phyloP scores from a whole-genome alignment of 2,329 filamentous ascomycete genomes.

The Pyrenochaeta sp. region DNA sequence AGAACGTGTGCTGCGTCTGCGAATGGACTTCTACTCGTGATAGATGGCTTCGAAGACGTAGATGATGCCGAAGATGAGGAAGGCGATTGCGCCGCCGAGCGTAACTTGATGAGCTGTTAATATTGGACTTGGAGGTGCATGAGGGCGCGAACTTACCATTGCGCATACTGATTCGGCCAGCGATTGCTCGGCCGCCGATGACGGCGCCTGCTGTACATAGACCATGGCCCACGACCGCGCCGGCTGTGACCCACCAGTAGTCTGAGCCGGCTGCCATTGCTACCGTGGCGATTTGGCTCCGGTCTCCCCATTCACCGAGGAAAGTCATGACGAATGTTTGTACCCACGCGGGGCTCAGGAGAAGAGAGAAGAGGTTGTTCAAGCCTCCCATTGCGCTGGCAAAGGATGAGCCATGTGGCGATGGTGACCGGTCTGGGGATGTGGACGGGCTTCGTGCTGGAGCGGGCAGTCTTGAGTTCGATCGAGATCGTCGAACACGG shows the following conservation, averaged over 20 bases:
- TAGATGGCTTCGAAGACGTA: constrained; percentile 84
- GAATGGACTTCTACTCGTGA: constrained; percentile 44
- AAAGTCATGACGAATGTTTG: constrained; percentile 99
- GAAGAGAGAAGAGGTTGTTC: constrained; percentile 83
- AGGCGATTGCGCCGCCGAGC: constrained; percentile 87
- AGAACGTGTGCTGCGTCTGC: no score
- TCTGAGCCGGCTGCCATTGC: constrained; percentile 98
- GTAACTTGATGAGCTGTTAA: constrained; percentile 74
- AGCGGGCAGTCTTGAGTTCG: constrained; percentile 78
- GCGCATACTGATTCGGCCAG: constrained; percentile 91
- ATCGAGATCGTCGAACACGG: constrained; percentile 74
- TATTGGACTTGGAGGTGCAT: constrained; percentile 3
- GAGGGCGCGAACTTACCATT: constrained; percentile 73
- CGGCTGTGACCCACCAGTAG: constrained; percentile 97
- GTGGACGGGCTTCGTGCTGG: constrained; percentile 80
- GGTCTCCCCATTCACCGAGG: constrained; percentile 95
- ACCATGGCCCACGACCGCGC: constrained; percentile 84
- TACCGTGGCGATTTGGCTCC: constrained; percentile 97
- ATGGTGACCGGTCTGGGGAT: constrained; percentile 49
- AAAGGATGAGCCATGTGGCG: constrained; percentile 62
- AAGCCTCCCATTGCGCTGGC: constrained; percentile 68
- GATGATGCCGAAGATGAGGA: constrained; percentile 89
- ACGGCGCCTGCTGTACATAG: constrained; percentile 92
- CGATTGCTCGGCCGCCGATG: constrained; percentile 88
- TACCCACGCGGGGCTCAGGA: constrained; percentile 96